Percentiles rank a stretch among this genome's conserved stretches.
These are phyloP conservation scores for Aspergillus niger DNA, from an alignment of 2,329 filamentous ascomycete species.

Conservation along the genomic window DNA sequence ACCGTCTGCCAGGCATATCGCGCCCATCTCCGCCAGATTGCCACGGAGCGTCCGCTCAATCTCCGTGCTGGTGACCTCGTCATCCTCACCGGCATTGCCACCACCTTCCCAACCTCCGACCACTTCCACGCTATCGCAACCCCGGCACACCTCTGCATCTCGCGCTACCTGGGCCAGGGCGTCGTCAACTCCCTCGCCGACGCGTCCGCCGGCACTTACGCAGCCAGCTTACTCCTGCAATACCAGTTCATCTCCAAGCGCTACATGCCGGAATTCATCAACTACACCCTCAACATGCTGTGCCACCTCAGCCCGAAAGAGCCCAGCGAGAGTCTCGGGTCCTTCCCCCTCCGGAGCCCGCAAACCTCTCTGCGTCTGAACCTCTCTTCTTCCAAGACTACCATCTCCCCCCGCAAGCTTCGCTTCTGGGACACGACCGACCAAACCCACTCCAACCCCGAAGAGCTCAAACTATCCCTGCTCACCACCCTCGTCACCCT, in stretches of 20 bases:
- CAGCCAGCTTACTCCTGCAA: conserved; percentile 76
- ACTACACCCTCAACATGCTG: conserved; percentile 76
- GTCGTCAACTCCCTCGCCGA: conserved; percentile 66
- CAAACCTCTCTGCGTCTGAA: conserved; percentile 54
- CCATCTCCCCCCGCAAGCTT: conserved; percentile 53
- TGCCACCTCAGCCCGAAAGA: conserved; percentile 64
- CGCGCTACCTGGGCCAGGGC: conserved; percentile 78
- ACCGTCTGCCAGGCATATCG: conserved; percentile 78
- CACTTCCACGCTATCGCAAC: conserved; percentile 96
- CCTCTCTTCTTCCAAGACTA: conserved; percentile 27
- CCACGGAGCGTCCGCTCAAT: conserved; percentile 55
- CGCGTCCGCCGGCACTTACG: conserved; percentile 72
- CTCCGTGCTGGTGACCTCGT: conserved; percentile 71
- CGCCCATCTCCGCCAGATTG: conserved; percentile 63
- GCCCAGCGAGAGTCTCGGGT: conserved; percentile 50
- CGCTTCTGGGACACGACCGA: conserved; percentile 59
- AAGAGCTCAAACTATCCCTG: conserved; percentile 60
- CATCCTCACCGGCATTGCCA: conserved; percentile 78
- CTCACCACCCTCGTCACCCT: conserved; percentile 66
- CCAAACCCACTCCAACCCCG: conserved; percentile 28
- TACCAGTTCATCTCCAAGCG: conserved; percentile 83
- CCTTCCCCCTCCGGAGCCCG: conserved; percentile 64
- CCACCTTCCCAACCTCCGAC: conserved; percentile 91
- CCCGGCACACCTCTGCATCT: conserved; percentile 82
- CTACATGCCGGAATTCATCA: conserved; percentile 85